Conservation (phyloP, 2,329 filamentous ascomycete species). For the Pyricularia pennisetigena region DNA sequence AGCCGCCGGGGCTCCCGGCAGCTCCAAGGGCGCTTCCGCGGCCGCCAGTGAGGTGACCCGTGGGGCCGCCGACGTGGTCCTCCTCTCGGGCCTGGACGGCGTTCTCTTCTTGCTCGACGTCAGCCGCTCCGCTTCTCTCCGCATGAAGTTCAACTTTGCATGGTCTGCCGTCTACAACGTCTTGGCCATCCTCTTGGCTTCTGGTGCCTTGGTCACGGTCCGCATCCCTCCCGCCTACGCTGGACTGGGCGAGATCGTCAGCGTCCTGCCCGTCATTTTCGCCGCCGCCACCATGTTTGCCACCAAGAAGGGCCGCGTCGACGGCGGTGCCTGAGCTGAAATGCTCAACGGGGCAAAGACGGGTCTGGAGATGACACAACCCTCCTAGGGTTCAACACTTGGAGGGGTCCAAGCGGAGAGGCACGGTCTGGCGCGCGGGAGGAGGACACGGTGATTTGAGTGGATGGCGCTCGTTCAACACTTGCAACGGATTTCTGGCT, state of each 20-base stretch:
- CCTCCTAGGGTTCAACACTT: constrained; percentile 2
- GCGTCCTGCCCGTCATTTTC: constrained; percentile 50
- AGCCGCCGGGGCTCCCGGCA: constrained; percentile 8
- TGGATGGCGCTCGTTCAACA: not conserved
- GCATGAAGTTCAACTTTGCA: constrained; percentile 50
- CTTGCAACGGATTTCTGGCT: no score
- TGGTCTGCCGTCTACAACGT: constrained; percentile 56
- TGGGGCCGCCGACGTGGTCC: constrained; percentile 45
- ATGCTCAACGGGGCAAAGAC: not conserved
- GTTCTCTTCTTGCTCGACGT: constrained; percentile 42
- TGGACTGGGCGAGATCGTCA: constrained; percentile 55
- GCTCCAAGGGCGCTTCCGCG: not conserved
- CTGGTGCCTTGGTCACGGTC: constrained; percentile 44
- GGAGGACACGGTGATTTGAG: not conserved
- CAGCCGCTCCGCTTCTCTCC: constrained; percentile 21
- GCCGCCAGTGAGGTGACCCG: constrained; percentile 41
- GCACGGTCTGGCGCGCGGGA: not conserved
- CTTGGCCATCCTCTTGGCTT: constrained; percentile 48
- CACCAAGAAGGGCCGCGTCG: not conserved
- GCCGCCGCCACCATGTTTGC: constrained; percentile 10
- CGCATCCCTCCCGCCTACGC: constrained; percentile 41
- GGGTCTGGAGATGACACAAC: not conserved
- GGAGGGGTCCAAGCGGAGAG: not conserved
- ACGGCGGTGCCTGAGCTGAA: not conserved
- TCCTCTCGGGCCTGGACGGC: constrained; percentile 40